Evolutionary conservation across 1,284 basidiomycete species (phyloP).

Genomic region (Moesziomyces aphidis): DNA sequence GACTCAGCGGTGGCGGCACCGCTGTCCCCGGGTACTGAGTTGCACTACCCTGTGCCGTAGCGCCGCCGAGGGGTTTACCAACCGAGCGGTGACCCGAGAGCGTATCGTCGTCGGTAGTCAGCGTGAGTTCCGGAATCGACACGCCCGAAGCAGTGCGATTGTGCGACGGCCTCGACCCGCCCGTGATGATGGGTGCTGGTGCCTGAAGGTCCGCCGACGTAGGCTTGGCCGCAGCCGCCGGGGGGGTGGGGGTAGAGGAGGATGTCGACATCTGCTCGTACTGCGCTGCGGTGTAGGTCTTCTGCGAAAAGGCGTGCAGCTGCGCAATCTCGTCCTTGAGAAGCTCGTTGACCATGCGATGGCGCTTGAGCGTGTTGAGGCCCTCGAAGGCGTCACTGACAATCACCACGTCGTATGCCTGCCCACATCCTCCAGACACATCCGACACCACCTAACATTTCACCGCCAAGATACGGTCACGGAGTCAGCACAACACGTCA

Average conservation of each 20-base stretch:
- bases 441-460: conserved; percentile 59
- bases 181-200: conserved; percentile 32
- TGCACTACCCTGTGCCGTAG: conserved; percentile 26
- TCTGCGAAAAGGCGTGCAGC: conserved; percentile 70
- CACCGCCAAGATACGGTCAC: too few species aligned
- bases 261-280: conserved; percentile 37
- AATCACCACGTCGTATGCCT: conserved; percentile 67
- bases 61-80: conserved; percentile 26
- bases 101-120: conserved; percentile 62
- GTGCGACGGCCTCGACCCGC: conserved; percentile 28
- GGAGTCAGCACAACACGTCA: too few species aligned
- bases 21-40: conserved; percentile 39
- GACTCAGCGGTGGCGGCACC: conserved; percentile 31
- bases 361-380: conserved; percentile 63
- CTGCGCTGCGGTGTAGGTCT: conserved; percentile 63
- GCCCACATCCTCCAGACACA: conserved; percentile 66
- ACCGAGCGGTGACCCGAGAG: conserved; percentile 31
- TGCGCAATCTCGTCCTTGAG: conserved; percentile 69
- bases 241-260: conserved; percentile 4
- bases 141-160: conserved; percentile 57
- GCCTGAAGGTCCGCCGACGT: conserved; percentile 26
- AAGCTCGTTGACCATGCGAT: conserved; percentile 68
- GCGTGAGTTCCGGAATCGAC: conserved; percentile 62
- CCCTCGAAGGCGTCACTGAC: conserved; percentile 63
- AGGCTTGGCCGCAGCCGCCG: conserved; percentile 18